Percentiles rank a stretch among this genome's conserved stretches.
These are phyloP conservation scores for Colletotrichum acutatum DNA, from an alignment of 2,329 filamentous ascomycete species.

Conservation along the genomic window DNA sequence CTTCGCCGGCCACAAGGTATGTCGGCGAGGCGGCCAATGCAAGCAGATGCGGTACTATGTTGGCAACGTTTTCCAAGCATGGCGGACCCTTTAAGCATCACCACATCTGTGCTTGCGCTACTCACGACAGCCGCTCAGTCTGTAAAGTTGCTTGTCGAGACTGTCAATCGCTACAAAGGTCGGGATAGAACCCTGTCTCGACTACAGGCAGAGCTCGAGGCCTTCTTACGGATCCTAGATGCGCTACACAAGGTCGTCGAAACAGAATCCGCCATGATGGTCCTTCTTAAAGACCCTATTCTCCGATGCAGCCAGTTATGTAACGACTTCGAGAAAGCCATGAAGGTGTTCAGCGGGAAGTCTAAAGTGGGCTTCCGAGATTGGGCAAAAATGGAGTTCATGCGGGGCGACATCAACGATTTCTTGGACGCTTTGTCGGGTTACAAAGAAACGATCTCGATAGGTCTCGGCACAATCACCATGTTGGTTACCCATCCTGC, in stretches of 20 bases:
- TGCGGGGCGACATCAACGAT: constrained; percentile 50
- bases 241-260: constrained; percentile 41
- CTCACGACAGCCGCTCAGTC: constrained; percentile 47
- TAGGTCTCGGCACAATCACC: constrained; percentile 49
- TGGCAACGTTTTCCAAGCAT: neutral
- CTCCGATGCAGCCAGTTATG: constrained; percentile 49
- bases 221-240: constrained; percentile 46
- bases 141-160: too few relatives aligned
- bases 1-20: too few relatives aligned
- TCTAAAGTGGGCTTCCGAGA: constrained; percentile 48
- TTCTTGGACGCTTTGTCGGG: constrained; percentile 50
- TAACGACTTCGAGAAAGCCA: constrained; percentile 48
- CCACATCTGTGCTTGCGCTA: constrained; percentile 45
- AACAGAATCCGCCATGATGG: constrained; percentile 41
- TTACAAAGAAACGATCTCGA: constrained; percentile 52
- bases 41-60: too few relatives aligned
- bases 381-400: constrained; percentile 54
- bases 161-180: constrained; percentile 46
- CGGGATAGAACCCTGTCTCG: constrained; percentile 47
- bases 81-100: constrained; percentile 47
- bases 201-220: constrained; percentile 46
- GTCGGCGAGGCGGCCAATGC: too few relatives aligned
- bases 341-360: constrained; percentile 47
- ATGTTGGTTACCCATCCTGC: constrained; percentile 43
- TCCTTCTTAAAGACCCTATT: constrained; percentile 49